Conservation (phyloP, 2,329 filamentous ascomycete genomes). For the Gyromitra esculenta region DNA sequence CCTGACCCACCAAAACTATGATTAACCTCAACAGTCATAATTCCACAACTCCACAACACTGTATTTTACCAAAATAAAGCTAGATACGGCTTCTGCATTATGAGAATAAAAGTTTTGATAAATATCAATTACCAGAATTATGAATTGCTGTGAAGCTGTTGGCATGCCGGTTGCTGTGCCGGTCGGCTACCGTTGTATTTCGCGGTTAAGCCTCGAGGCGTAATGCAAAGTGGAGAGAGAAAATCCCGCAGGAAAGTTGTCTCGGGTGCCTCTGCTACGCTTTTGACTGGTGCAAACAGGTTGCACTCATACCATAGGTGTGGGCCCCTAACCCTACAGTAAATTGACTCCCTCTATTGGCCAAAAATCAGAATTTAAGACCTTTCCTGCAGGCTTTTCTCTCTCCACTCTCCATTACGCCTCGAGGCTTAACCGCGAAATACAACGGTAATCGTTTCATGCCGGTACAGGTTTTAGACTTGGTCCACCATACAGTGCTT, state of each 20-base stretch:
- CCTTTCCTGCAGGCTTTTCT: background rate
- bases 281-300: constrained; percentile 1
- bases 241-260: background rate
- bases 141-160: too few relatives aligned
- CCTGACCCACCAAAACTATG: too few relatives aligned
- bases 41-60: too few relatives aligned
- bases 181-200: background rate
- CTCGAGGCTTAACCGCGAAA: background rate
- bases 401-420: background rate
- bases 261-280: background rate
- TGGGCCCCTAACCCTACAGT: background rate
- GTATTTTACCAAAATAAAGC: too few relatives aligned
- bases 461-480: too few relatives aligned
- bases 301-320: background rate
- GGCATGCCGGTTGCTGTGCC: too few relatives aligned
- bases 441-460: constrained; percentile 1
- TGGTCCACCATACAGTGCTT: too few relatives aligned
- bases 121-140: too few relatives aligned
- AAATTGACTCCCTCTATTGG: background rate
- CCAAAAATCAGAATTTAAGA: background rate
- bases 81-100: too few relatives aligned
- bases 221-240: background rate
- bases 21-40: too few relatives aligned
- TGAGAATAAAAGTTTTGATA: too few relatives aligned
- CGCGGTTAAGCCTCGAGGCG: constrained; percentile 1